phyloP scores from a whole-genome alignment of 257 asterid species.

The Prunella vulgaris region DNA sequence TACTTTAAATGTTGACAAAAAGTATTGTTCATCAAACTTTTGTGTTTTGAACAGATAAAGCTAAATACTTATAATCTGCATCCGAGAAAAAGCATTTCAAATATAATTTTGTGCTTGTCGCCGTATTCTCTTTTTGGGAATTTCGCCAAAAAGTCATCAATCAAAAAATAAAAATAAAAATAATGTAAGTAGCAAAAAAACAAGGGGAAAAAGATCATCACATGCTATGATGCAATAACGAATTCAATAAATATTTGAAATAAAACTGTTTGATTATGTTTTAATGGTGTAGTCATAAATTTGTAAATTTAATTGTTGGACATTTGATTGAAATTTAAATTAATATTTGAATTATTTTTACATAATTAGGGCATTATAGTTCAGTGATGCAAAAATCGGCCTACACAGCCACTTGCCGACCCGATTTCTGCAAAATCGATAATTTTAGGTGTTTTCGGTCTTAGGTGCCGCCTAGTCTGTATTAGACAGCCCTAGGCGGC shows the following conservation, averaged over 20 bases:
- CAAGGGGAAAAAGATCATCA: background rate
- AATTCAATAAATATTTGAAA: no score
- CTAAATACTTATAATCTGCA: background rate
- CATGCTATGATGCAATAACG: background rate
- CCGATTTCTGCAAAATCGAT: no score
- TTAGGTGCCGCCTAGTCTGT: no score
- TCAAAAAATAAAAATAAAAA: conserved; percentile 9
- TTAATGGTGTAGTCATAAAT: no score
- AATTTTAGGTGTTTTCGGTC: no score
- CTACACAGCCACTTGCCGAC: no score
- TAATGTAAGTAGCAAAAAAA: background rate
- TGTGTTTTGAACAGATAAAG: conserved; percentile 7
- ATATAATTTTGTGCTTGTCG: conserved; percentile 4
- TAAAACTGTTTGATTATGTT: no score
- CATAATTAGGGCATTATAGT: no score
- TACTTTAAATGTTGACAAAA: background rate
- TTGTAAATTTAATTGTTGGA: background rate
- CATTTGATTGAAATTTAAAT: background rate
- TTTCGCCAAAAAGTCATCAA: conserved; percentile 14
- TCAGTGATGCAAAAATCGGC: no score
- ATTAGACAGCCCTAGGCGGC: no score
- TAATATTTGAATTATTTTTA: background rate
- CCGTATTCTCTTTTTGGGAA: conserved; percentile 4
- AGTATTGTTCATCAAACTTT: background rate
- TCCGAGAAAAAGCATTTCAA: conserved; percentile 6